A percentile compares a stretch with the other conserved stretches of the same genome.
Evolutionary conservation across 352 stramenopile genomes (phyloP).

Genomic region (Phytopythium boreale): DNA sequence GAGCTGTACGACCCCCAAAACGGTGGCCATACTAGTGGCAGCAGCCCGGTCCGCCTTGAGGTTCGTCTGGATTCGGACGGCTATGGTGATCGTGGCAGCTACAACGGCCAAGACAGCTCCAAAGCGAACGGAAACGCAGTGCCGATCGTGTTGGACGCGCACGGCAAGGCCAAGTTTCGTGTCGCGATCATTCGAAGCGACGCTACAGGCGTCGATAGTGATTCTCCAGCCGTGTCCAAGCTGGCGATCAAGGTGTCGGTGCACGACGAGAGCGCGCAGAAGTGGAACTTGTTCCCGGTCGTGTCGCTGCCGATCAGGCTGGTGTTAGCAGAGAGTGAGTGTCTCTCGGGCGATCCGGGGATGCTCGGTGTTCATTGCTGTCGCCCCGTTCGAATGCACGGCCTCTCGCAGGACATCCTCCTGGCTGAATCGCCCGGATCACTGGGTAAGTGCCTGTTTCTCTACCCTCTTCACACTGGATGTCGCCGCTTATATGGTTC

Average conservation of each 20-base stretch:
- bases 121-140: neutral
- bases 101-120: slow-evolving; percentile 15
- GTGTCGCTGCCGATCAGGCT: slow-evolving; percentile 59
- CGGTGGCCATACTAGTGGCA: neutral
- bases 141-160: slow-evolving; percentile 48
- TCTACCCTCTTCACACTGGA: neutral
- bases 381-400: slow-evolving; percentile 47
- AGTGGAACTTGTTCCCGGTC: slow-evolving; percentile 63
- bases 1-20: slow-evolving; percentile 35
- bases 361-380: slow-evolving; percentile 73
- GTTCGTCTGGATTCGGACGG: slow-evolving; percentile 16
- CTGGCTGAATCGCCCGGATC: slow-evolving; percentile 73
- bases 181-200: slow-evolving; percentile 25
- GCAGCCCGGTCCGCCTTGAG: slow-evolving; percentile 27
- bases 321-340: slow-evolving; percentile 9
- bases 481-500: slow-evolving; percentile 9
- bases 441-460: slow-evolving; percentile 26
- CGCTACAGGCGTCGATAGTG: neutral
- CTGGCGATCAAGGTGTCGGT: slow-evolving; percentile 34
- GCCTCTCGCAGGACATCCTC: slow-evolving; percentile 51
- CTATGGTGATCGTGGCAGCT: slow-evolving; percentile 8
- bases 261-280: slow-evolving; percentile 22
- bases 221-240: too few relatives aligned
- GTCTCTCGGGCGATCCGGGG: slow-evolving; percentile 18
- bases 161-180: slow-evolving; percentile 54